Conservation (phyloP, 768 basidiomycete species). For the Mycena polygramma region DNA sequence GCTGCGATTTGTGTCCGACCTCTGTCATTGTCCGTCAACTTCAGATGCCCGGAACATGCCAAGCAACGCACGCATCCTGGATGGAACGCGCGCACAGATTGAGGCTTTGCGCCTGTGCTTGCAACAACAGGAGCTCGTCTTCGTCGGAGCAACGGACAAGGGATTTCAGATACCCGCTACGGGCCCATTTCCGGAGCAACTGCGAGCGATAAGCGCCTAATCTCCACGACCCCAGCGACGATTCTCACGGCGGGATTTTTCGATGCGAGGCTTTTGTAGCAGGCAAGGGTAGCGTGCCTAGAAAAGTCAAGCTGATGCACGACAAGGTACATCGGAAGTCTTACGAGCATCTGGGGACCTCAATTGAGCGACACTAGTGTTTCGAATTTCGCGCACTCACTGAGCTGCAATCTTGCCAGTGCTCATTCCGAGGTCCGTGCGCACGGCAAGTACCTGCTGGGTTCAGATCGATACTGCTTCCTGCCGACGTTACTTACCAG, state of each 20-base stretch:
- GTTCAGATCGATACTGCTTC: constrained; percentile 4
- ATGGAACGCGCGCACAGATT: constrained; percentile 82
- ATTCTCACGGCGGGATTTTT: too few relatives aligned
- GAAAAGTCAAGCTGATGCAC: background rate
- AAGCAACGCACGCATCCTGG: constrained; percentile 76
- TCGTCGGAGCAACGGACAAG: constrained; percentile 59
- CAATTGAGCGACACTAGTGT: too few relatives aligned
- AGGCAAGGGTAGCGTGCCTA: constrained; percentile 69
- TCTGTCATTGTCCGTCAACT: constrained; percentile 14
- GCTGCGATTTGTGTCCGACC: constrained; percentile 89
- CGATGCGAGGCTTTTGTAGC: constrained; percentile 59
- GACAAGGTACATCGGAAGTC: too few relatives aligned
- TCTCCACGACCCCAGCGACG: too few relatives aligned
- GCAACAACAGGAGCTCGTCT: constrained; percentile 61
- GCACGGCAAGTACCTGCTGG: constrained; percentile 69
- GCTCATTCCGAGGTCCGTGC: constrained; percentile 49
- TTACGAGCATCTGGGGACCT: too few relatives aligned
- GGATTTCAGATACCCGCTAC: constrained; percentile 39
- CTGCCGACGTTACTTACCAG: constrained; percentile 52
- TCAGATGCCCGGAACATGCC: background rate
- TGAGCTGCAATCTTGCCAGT: constrained; percentile 16
- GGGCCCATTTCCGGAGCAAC: constrained; percentile 63
- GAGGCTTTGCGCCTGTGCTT: constrained; percentile 65
- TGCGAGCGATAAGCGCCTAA: constrained; percentile 30
- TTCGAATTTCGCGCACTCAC: too few relatives aligned